Evolutionary conservation across 768 basidiomycete genomes (phyloP).

Genomic region (Lactarius quietus): DNA sequence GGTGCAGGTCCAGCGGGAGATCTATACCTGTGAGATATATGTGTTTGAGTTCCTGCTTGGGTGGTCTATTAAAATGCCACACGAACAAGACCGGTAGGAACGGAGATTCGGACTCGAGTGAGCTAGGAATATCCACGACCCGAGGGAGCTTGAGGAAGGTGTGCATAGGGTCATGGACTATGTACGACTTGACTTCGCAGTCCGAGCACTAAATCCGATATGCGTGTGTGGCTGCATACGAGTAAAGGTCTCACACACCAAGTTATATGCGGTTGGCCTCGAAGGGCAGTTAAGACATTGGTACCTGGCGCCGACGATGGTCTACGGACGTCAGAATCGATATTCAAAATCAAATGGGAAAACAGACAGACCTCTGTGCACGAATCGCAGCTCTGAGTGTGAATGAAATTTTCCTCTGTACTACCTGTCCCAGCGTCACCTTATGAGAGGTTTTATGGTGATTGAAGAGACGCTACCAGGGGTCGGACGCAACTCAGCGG

Average conservation of each 20-base stretch:
- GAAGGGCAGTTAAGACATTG: slow-evolving; percentile 92
- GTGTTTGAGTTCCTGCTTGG: background rate
- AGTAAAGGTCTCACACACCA: slow-evolving; percentile 48
- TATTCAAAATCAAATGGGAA: background rate
- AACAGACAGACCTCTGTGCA: slow-evolving; percentile 13
- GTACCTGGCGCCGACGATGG: slow-evolving; percentile 74
- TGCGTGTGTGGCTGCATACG: background rate
- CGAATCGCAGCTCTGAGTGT: slow-evolving; percentile 19
- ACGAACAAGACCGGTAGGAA: slow-evolving; percentile 71
- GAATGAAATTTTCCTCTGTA: slow-evolving; percentile 5
- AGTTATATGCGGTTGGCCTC: slow-evolving; percentile 59
- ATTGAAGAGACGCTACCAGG: slow-evolving; percentile 48
- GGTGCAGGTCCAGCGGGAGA: slow-evolving; percentile 53
- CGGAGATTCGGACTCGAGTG: slow-evolving; percentile 49
- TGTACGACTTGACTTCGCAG: slow-evolving; percentile 78
- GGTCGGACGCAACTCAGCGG: slow-evolving; percentile 7
- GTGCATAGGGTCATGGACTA: slow-evolving; percentile 81
- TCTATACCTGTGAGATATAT: slow-evolving; percentile 49
- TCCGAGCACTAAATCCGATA: slow-evolving; percentile 55
- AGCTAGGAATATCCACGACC: slow-evolving; percentile 54
- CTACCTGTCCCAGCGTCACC: background rate
- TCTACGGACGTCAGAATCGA: slow-evolving; percentile 37
- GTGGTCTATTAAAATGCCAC: background rate
- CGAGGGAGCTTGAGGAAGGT: slow-evolving; percentile 85
- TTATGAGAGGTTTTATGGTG: too few relatives aligned